Percentiles rank a stretch among this genome's conserved stretches.
phyloP scores from a whole-genome alignment of 75 land plant genomes.

The Picea sitchensis region DNA sequence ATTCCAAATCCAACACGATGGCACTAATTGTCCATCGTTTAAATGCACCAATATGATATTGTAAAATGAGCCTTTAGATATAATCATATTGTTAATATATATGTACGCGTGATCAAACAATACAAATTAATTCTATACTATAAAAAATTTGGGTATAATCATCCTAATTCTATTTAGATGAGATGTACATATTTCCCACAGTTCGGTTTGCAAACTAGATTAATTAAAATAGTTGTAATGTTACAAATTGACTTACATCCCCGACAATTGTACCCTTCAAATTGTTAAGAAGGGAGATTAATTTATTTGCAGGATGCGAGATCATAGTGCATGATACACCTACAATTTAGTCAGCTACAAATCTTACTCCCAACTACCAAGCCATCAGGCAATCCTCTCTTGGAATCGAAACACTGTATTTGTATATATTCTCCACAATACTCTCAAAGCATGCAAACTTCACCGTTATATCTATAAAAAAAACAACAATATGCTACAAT shows the following conservation, averaged over 20 bases:
- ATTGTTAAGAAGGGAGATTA: constrained; percentile 36
- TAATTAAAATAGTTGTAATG: too few relatives aligned
- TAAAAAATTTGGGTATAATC: too few relatives aligned
- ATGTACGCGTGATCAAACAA: too few relatives aligned
- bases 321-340: constrained; percentile 38
- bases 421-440: constrained; percentile 38
- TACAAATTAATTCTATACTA: too few relatives aligned
- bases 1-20: too few relatives aligned
- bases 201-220: too few relatives aligned
- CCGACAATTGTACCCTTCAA: constrained; percentile 26
- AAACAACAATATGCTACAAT: neutral
- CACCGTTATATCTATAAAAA: constrained; percentile 42
- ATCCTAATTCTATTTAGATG: too few relatives aligned
- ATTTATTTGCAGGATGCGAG: constrained; percentile 53
- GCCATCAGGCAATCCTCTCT: constrained; percentile 31
- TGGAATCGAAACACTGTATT: constrained; percentile 26
- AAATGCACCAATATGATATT: too few relatives aligned
- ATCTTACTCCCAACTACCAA: constrained; percentile 42
- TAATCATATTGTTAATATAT: too few relatives aligned
- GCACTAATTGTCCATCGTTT: too few relatives aligned
- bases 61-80: too few relatives aligned
- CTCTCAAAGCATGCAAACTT: constrained; percentile 53
- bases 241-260: constrained; percentile 16
- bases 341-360: constrained; percentile 49
- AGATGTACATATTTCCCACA: too few relatives aligned